phyloP scores from a whole-genome alignment of 2,329 filamentous ascomycete species.

The Colletotrichum tropicale region DNA sequence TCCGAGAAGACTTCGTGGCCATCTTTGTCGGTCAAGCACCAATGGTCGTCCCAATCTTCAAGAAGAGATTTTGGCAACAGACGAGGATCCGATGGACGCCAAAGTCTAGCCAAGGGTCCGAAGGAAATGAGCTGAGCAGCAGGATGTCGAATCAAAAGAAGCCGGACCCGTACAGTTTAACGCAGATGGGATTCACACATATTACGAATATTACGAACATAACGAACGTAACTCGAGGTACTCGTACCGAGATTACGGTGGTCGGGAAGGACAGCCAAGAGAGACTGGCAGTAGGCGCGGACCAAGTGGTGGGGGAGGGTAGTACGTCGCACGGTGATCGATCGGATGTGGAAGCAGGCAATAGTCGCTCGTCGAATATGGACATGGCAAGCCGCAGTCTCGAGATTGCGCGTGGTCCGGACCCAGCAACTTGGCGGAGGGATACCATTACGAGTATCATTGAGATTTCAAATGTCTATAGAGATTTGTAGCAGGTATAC shows the following conservation, averaged over 20 bases:
- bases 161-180: conserved; percentile 24
- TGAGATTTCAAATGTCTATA: background rate
- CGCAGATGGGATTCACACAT: conserved; percentile 20
- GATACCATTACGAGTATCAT: background rate
- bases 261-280: background rate
- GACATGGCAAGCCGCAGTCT: background rate
- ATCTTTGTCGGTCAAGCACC: conserved; percentile 40
- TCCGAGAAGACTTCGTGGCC: conserved; percentile 40
- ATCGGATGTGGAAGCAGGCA: background rate
- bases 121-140: conserved; percentile 14
- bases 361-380: background rate
- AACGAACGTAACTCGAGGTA: background rate
- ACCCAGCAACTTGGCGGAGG: background rate
- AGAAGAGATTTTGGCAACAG: conserved; percentile 27
- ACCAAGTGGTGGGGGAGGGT: background rate
- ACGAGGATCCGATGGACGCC: background rate
- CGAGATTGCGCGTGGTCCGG: background rate
- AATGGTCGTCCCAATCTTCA: conserved; percentile 33
- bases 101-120: conserved; percentile 1
- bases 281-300: background rate
- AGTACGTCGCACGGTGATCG: background rate
- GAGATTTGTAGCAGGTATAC: background rate
- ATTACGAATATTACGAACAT: background rate
- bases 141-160: conserved; percentile 11
- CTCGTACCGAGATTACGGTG: background rate